Evolutionary conservation across 2,329 filamentous ascomycete genomes (phyloP), one percentile per base, ranked within the genome.

Genomic region (Neopestalotiopsis rosae): DNA sequence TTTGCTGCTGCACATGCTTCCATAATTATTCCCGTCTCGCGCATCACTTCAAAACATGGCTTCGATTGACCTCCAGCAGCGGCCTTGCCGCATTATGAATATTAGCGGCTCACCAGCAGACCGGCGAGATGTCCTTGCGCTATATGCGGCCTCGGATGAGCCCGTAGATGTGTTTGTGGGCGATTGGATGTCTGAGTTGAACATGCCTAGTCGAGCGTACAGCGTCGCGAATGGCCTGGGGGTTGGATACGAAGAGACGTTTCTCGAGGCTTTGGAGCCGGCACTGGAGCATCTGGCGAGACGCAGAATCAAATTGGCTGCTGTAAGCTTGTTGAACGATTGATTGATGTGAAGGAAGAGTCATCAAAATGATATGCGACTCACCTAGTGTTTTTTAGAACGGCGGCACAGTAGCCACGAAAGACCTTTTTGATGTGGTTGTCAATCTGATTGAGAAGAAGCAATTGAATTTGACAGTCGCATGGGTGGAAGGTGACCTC

Each of bases 401-500:
- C 66, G 76, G 74, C 14, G 76, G 76, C 1, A 73, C 74, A 24
- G 74, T 71, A 61, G 74, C 78, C 68, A 74, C 76, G 38, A 38
- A 68, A 49, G 28, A 58, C 20, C 62, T 68, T 10, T 64, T 56
- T 30, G 40, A 68, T 13, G 61, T 68, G 4, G 61, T 65, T 17
- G 42, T 66, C 17, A 45, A 69, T 58, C 69, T 34, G 9, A 65
- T 74, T n/a, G 67, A 70, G 20, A 59, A 71, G 6, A 58, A 68
- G n/a, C 72, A 71, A 0, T 62, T 70, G 28, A 63, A 70, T 56
- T 59, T 78, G n/a, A 73, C 74, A 40, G 75, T 78, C 17, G 76
- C 73, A 5, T 78, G 74, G 73, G 68, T 78, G 17, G 73, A 75
- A 61, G 76, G 76, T 5, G 76, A 78, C 65, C 75, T 77, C 42